Base-by-base conservation (phyloP, 805 yeast genomes). In the Saccharomycopsis sp. region DNA sequence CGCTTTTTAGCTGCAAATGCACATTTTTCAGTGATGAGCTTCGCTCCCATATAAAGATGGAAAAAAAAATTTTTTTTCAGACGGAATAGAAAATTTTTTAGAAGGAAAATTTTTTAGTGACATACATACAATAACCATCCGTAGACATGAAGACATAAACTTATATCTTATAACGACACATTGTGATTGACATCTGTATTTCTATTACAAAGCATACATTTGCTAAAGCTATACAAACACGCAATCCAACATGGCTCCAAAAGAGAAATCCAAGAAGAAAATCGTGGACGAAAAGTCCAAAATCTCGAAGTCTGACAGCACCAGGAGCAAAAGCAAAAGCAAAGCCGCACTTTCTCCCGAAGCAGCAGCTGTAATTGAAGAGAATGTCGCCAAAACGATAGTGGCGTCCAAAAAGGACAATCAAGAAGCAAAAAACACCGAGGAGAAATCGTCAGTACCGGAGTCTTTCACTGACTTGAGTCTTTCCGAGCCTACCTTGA, bases 401-500 rank as follows among this genome's bases (percentile, higher is more conserved):
- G 37, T 29, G 37, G 37, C 37, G 37, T 12, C 48, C 7, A 44
- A 44, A 18, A 20, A 44, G 4, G 48, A 44, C 21, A 4, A 44
- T 5, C 7, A 4, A 44, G 48, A 44, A 44, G 47, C 52, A 46
- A 34, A 15, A 24, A 52, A 52, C n/a, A 76, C 79, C 18, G 79
- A 74, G 62, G 70, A 67, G 23, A 59, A 61, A n/a, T n/a, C n/a
- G n/a, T n/a, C n/a, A 63, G 58, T 57, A 2, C 52, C 55, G 9
- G 65, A 60, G 23, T 66, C 65, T 40, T 76, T 76, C 57, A 64
- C 75, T 0, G 84, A 79, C 52, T 75, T 87, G 56, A 81, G 85
- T 12, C 78, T 94, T 50, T 89, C 97, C 2, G 86, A 79, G 59
- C 92, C 91, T 57, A 91, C 98, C 2, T 69, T 84, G 67, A 82